Evolutionary conservation across 768 basidiomycete species (phyloP).

Genomic region (Tubosaeta sp.): DNA sequence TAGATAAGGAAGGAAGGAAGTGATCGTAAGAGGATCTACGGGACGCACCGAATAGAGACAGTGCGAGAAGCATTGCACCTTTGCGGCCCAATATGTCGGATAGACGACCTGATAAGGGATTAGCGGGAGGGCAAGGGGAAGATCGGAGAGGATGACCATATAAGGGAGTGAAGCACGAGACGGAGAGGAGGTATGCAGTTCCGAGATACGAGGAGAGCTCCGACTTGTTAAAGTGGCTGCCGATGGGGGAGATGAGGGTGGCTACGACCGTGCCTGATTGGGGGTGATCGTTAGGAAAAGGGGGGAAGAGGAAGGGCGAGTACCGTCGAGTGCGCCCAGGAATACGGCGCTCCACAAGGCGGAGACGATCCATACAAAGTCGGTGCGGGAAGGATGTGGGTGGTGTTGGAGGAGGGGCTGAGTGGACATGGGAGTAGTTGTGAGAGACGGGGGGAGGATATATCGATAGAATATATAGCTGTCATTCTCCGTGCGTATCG

Average conservation of each 20-base stretch:
- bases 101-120: constrained; percentile 57
- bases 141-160: constrained; percentile 53
- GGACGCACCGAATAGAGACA: constrained; percentile 73
- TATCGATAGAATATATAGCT: constrained; percentile 23
- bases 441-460: background rate
- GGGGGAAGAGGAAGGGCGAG: constrained; percentile 9
- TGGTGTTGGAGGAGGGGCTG: constrained; percentile 47
- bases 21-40: constrained; percentile 13
- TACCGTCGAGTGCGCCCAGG: constrained; percentile 82
- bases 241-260: constrained; percentile 79
- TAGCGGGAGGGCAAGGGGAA: constrained; percentile 1
- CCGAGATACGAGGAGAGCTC: constrained; percentile 84
- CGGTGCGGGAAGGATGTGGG: constrained; percentile 34
- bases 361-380: constrained; percentile 66
- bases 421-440: constrained; percentile 31
- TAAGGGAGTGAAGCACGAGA: constrained; percentile 88
- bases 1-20: constrained; percentile 12
- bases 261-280: constrained; percentile 73
- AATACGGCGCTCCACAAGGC: constrained; percentile 83
- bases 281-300: background rate
- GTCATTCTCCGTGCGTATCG: constrained; percentile 33
- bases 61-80: constrained; percentile 80
- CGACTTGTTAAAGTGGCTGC: constrained; percentile 77
- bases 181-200: constrained; percentile 80
- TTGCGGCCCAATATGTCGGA: constrained; percentile 84